A percentile compares a stretch with the other conserved stretches of the same genome.
Conservation (phyloP, 306 rosid genomes). For the Malus fusca region DNA sequence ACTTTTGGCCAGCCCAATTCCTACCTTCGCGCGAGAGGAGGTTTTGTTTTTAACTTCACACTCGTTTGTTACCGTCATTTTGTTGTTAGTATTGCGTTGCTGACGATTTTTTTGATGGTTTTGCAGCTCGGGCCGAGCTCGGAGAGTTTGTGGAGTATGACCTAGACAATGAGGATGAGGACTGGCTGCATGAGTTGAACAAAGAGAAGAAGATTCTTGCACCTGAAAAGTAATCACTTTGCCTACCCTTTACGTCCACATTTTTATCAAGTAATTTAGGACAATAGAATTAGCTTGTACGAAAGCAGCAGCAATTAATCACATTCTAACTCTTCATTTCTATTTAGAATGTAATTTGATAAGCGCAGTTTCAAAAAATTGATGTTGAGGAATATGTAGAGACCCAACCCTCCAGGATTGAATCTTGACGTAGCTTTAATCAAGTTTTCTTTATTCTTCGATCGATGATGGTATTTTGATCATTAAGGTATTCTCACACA, state of each 20-base stretch:
- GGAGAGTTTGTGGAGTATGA: slow-evolving; percentile 98
- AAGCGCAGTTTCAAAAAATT: neutral
- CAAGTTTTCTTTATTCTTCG: neutral
- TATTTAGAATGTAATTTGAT: neutral
- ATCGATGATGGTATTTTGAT: neutral
- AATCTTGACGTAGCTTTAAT: neutral
- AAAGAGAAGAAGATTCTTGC: slow-evolving; percentile 54
- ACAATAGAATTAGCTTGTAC: neutral
- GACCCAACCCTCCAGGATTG: neutral
- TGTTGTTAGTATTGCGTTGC: neutral
- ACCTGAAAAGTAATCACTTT: slow-evolving; percentile 49
- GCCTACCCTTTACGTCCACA: neutral
- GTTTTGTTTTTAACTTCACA: slow-evolving; percentile 18
- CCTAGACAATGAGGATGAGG: slow-evolving; percentile 90
- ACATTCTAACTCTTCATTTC: neutral
- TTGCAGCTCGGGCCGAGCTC: slow-evolving; percentile 81
- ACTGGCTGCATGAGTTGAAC: slow-evolving; percentile 75
- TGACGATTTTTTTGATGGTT: neutral
- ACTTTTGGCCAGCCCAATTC: slow-evolving; percentile 79
- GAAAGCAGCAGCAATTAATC: neutral
- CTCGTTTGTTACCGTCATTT: neutral
- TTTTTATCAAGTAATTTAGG: neutral
- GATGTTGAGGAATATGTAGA: neutral
- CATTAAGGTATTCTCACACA: neutral
- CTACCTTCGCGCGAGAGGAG: slow-evolving; percentile 91